Conservation (phyloP, 1,139 yeast species). For the Debaryomyces coudertii region DNA sequence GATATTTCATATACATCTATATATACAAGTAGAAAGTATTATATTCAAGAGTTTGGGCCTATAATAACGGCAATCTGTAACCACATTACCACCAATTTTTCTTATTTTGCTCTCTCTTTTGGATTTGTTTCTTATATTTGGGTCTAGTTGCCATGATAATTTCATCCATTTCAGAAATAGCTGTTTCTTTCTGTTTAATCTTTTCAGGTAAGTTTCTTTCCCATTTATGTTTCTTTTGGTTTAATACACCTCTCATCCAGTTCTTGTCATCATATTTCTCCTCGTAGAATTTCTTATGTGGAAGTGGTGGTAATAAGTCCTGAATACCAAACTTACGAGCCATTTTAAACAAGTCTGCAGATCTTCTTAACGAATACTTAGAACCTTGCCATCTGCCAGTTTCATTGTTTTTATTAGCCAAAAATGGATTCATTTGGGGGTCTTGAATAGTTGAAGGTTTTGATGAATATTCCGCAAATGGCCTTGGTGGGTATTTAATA, state of each 20-base stretch:
- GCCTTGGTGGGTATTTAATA: slow-evolving; percentile 82
- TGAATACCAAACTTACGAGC: slow-evolving; percentile 82
- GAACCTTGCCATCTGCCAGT: slow-evolving; percentile 81
- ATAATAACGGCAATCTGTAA: neutral
- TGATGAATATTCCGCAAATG: slow-evolving; percentile 65
- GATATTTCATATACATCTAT: slow-evolving; percentile 5
- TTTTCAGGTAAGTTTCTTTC: slow-evolving; percentile 71
- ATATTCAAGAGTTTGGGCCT: neutral
- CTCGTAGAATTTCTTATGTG: slow-evolving; percentile 73
- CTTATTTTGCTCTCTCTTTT: slow-evolving; percentile 51
- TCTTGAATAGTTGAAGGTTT: slow-evolving; percentile 70
- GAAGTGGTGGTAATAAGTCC: slow-evolving; percentile 76
- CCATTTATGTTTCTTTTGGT: slow-evolving; percentile 81
- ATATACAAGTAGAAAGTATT: slow-evolving; percentile 5
- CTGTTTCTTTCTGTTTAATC: slow-evolving; percentile 63
- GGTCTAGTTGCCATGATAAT: slow-evolving; percentile 68
- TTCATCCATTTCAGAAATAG: slow-evolving; percentile 73
- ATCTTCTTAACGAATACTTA: slow-evolving; percentile 78
- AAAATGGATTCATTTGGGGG: slow-evolving; percentile 80
- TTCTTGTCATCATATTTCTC: slow-evolving; percentile 74
- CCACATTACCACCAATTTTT: slow-evolving; percentile 47
- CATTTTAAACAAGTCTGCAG: slow-evolving; percentile 80
- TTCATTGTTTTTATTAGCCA: slow-evolving; percentile 82
- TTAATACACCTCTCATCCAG: slow-evolving; percentile 75
- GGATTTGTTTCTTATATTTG: slow-evolving; percentile 58